Conservation (phyloP, 768 basidiomycete species). For the Cystobasidium tubakii region DNA sequence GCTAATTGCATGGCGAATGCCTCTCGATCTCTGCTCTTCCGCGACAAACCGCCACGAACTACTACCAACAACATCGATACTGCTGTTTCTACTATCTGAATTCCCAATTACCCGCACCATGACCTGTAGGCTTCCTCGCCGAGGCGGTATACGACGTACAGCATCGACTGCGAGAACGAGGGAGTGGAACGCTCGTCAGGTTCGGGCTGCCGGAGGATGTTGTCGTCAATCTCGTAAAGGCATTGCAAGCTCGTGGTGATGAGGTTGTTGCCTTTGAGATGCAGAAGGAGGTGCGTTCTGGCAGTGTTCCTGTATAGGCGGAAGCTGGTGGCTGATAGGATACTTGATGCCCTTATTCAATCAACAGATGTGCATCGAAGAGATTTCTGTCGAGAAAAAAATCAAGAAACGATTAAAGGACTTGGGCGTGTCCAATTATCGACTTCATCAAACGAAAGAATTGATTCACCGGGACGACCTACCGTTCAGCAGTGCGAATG, state of each 20-base stretch:
- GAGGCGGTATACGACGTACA: slow-evolving; percentile 44
- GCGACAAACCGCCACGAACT: too few relatives aligned
- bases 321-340: too few relatives aligned
- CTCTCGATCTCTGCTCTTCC: background rate
- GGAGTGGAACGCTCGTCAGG: slow-evolving; percentile 49
- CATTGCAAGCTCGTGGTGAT: slow-evolving; percentile 46
- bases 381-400: slow-evolving; percentile 9
- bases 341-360: background rate
- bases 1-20: too few relatives aligned
- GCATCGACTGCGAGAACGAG: slow-evolving; percentile 39
- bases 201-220: slow-evolving; percentile 51
- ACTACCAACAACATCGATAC: too few relatives aligned
- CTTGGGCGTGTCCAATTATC: slow-evolving; percentile 38
- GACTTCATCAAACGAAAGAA: slow-evolving; percentile 41
- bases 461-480: slow-evolving; percentile 48
- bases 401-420: slow-evolving; percentile 10
- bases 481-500: slow-evolving; percentile 46
- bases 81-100: too few relatives aligned
- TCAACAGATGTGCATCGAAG: slow-evolving; percentile 22
- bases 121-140: slow-evolving; percentile 48
- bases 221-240: slow-evolving; percentile 46
- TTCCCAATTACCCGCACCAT: slow-evolving; percentile 42
- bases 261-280: slow-evolving; percentile 47
- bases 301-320: too few relatives aligned
- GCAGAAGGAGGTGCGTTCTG: slow-evolving; percentile 38